Base-by-base conservation (phyloP, 164 flowering plant species). In the Akebia trifoliata region DNA sequence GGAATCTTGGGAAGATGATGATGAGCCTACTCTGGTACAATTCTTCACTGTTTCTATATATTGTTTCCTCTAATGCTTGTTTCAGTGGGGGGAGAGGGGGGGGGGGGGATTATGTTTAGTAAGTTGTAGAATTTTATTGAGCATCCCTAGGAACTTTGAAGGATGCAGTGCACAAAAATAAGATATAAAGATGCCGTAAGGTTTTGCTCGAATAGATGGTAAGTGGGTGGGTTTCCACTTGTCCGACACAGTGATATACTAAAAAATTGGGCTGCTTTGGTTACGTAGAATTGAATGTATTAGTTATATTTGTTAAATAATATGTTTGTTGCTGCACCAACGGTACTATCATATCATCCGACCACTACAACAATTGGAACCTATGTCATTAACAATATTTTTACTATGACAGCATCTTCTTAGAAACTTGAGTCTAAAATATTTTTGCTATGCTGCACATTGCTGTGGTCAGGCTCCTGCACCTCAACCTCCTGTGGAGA, bases 1-100 rank as follows among this genome's bases (percentile, higher is more conserved):
- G 60, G 93, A 85, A 14, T 88, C 96, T 32, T 89, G 96, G 96
- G 96, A 89, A 64, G 96, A 86, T 72, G 90, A 86, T 20, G 96
- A 89, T 65, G 84, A 75, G 56, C 75, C 87, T 63, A 62, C 71
- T 58, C 81, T 70, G 67, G 94, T 84, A 79, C 60, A 48, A 21
- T 53, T 52, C 28, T 17, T 34, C 18, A 17, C 21, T 20, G 21
- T 18, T 34, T 14, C 15, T 43, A 7, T 29, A 12, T 38, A 29
- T 17, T 22, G 3, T 49, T 22, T 7, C 12, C 52, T 49, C 3
- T 21, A n/a, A 17, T 4, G 18, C 22, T n/a, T n/a, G n/a, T n/a
- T n/a, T 4, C 36, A 34, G 36, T 34, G 36, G n/a, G n/a, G n/a
- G n/a, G n/a, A n/a, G n/a, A n/a, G n/a, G n/a, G n/a, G n/a, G n/a